These are phyloP conservation scores for Parathielavia appendiculata DNA, from an alignment of 495 filamentous ascomycete species.

Conservation along the genomic window DNA sequence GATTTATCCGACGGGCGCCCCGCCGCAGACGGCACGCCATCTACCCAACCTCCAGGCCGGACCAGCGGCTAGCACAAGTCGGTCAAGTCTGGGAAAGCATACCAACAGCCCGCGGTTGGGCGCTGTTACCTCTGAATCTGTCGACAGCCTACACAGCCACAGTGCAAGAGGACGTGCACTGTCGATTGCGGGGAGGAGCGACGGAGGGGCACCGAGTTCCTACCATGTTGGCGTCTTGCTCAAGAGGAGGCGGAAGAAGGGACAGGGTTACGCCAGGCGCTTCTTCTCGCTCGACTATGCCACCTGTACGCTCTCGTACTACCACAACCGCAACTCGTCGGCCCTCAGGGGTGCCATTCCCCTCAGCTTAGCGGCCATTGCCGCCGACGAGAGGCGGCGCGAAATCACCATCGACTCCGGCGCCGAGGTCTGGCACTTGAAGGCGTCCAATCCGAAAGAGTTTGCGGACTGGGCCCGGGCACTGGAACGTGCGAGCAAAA, in stretches of 20 bases:
- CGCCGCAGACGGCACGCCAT: constrained; percentile 73
- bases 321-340: constrained; percentile 85
- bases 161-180: constrained; percentile 26
- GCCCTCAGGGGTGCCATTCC: constrained; percentile 89
- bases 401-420: constrained; percentile 97
- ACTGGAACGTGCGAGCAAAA: constrained; percentile 68
- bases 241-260: constrained; percentile 86
- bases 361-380: constrained; percentile 81
- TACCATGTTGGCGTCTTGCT: constrained; percentile 77
- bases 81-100: constrained; percentile 44
- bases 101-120: constrained; percentile 34
- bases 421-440: constrained; percentile 95
- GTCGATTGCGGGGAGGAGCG: constrained; percentile 33
- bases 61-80: constrained; percentile 43
- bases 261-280: constrained; percentile 85
- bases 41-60: constrained; percentile 51
- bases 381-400: constrained; percentile 74
- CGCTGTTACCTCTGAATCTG: constrained; percentile 44
- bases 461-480: constrained; percentile 83
- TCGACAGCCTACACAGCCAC: constrained; percentile 55
- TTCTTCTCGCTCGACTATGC: constrained; percentile 94
- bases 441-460: constrained; percentile 71
- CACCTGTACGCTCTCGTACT: constrained; percentile 89
- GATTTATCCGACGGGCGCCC: constrained; percentile 79
- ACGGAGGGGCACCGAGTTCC: constrained; percentile 27